These are phyloP conservation scores for Sonneratia alba DNA, from an alignment of 345 rosid species.

Conservation along the genomic window DNA sequence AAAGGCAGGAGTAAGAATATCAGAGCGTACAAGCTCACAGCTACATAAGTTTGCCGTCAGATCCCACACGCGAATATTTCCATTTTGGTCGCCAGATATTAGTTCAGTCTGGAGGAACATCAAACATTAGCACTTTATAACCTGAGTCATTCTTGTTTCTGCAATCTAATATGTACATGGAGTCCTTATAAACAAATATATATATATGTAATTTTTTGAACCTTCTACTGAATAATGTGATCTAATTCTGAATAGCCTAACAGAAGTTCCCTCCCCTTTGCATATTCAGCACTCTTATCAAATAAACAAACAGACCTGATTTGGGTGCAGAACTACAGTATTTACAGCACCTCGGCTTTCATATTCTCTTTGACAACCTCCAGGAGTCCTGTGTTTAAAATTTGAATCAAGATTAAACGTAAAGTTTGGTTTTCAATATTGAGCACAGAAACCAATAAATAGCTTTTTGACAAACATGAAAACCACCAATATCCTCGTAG, in stretches of 20 bases:
- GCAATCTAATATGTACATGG: background rate
- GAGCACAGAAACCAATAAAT: background rate
- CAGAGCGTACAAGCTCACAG: slow-evolving; percentile 66
- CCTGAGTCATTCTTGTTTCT: background rate
- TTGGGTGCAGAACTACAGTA: slow-evolving; percentile 89
- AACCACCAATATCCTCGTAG: background rate
- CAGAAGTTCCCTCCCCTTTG: background rate
- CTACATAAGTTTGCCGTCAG: slow-evolving; percentile 92
- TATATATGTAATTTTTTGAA: background rate
- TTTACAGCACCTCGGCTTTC: slow-evolving; percentile 96
- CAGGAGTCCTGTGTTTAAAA: slow-evolving; percentile 50
- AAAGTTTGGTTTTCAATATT: background rate
- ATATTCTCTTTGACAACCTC: slow-evolving; percentile 93
- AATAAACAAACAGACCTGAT: slow-evolving; percentile 51
- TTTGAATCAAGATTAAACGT: slow-evolving; percentile 15
- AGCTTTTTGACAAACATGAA: background rate
- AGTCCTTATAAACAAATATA: background rate
- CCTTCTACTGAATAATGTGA: background rate
- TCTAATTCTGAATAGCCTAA: background rate
- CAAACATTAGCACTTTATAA: background rate
- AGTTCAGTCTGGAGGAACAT: slow-evolving; percentile 59
- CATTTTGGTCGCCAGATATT: slow-evolving; percentile 96
- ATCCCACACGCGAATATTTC: slow-evolving; percentile 96
- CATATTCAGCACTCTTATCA: background rate
- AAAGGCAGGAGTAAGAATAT: background rate